Conservation (phyloP, 306 rosid genomes). For the Herpetospermum pedunculosum region DNA sequence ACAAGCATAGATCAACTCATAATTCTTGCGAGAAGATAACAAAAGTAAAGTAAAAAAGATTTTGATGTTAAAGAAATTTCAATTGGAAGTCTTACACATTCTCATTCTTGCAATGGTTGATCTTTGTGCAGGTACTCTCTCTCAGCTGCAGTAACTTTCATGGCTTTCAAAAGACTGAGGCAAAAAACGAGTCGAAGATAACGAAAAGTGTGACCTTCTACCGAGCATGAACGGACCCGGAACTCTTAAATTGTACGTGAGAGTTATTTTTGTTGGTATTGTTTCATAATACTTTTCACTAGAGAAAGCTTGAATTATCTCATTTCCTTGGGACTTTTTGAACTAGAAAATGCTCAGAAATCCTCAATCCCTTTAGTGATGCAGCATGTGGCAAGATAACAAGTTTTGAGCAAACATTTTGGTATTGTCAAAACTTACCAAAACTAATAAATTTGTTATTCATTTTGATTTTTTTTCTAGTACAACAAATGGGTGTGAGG, state of each 20-base stretch:
- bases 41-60: not conserved
- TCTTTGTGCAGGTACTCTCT: conserved; percentile 66
- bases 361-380: not conserved
- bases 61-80: not conserved
- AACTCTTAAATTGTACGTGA: not conserved
- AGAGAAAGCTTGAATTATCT: not conserved
- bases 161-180: conserved; percentile 68
- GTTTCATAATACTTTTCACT: not conserved
- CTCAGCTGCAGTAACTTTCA: conserved; percentile 84
- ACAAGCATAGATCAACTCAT: not conserved
- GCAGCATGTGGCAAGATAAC: not conserved
- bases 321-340: not conserved
- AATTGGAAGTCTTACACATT: not conserved
- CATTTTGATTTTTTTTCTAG: too few relatives aligned
- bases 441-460: not conserved
- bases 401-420: not conserved
- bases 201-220: conserved; percentile 5
- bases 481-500: too few relatives aligned
- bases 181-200: conserved; percentile 48
- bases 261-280: conserved; percentile 1
- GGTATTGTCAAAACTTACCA: not conserved
- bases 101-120: not conserved
- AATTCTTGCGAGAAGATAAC: not conserved
- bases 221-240: not conserved
- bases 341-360: not conserved